phyloP scores from a whole-genome alignment of 768 basidiomycete genomes.

The Tylopilus felleus region DNA sequence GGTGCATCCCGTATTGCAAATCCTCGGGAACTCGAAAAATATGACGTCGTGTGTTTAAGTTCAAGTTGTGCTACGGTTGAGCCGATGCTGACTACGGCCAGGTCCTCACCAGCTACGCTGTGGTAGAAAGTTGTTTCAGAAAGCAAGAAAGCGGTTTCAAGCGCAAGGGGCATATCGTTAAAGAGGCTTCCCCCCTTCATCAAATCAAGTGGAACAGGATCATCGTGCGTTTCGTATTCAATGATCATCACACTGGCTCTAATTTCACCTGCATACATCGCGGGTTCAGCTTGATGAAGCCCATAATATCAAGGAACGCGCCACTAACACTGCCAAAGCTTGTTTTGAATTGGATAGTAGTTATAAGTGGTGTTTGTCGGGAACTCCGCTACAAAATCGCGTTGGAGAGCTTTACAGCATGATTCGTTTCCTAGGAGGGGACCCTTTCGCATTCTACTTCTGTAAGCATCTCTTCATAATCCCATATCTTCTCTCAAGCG shows the following conservation, averaged over 20 bases:
- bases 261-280: neutral
- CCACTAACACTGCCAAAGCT: constrained; percentile 96
- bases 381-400: constrained; percentile 94
- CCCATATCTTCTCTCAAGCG: neutral
- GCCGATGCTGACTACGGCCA: constrained; percentile 26
- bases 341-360: constrained; percentile 81
- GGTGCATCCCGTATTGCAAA: constrained; percentile 71
- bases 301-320: constrained; percentile 95
- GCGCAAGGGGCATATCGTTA: constrained; percentile 76
- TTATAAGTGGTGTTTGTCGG: constrained; percentile 93
- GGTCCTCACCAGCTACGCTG: constrained; percentile 84
- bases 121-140: constrained; percentile 88
- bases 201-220: constrained; percentile 81
- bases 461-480: constrained; percentile 46
- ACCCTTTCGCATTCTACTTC: constrained; percentile 90
- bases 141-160: constrained; percentile 93
- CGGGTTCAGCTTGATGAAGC: constrained; percentile 82
- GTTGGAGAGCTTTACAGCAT: constrained; percentile 99
- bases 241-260: neutral
- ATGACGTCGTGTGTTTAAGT: constrained; percentile 68
- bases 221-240: constrained; percentile 44
- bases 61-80: neutral
- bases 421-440: constrained; percentile 87
- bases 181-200: constrained; percentile 86
- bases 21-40: constrained; percentile 67